Conservation (phyloP, 371 early-diverging fungal species). For the Rhizopus sp. region DNA sequence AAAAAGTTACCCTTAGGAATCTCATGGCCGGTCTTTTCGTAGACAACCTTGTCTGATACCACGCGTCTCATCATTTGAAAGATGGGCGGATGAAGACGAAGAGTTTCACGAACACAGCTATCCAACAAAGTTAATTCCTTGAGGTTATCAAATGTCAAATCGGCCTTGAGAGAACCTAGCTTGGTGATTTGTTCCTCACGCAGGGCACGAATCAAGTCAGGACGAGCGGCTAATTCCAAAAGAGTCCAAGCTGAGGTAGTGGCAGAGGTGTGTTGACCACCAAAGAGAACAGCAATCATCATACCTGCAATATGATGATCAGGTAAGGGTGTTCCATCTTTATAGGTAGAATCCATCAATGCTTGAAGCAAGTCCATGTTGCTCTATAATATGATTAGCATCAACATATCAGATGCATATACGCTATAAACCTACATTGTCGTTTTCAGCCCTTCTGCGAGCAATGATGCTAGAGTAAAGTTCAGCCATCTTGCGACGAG, state of each 20-base stretch:
- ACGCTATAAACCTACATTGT: constrained; percentile 26
- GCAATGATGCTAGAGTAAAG: constrained; percentile 83
- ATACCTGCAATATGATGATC: constrained; percentile 90
- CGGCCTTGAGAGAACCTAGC: constrained; percentile 59
- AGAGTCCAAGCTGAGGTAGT: constrained; percentile 94
- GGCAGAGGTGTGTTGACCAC: constrained; percentile 95
- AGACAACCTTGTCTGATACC: constrained; percentile 62
- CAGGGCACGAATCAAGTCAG: constrained; percentile 61
- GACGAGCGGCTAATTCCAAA: constrained; percentile 82
- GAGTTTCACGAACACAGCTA: constrained; percentile 83
- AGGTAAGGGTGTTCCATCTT: constrained; percentile 76
- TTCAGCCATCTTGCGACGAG: constrained; percentile 80
- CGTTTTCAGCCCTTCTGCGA: constrained; percentile 66
- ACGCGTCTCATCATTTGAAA: constrained; percentile 94
- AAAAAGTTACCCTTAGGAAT: constrained; percentile 91
- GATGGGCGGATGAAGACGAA: constrained; percentile 94
- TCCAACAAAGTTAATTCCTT: constrained; percentile 81
- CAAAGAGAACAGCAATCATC: constrained; percentile 95
- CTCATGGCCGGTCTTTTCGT: constrained; percentile 73
- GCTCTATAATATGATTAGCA: constrained; percentile 17
- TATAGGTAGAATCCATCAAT: constrained; percentile 86
- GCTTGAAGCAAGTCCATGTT: constrained; percentile 79
- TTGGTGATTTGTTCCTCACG: constrained; percentile 67
- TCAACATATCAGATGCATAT: background rate
- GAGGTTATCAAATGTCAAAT: constrained; percentile 75